phyloP scores from a whole-genome alignment of 225 moss, liverwort and hornwort genomes.

The Pseudoscleropodium purum region DNA sequence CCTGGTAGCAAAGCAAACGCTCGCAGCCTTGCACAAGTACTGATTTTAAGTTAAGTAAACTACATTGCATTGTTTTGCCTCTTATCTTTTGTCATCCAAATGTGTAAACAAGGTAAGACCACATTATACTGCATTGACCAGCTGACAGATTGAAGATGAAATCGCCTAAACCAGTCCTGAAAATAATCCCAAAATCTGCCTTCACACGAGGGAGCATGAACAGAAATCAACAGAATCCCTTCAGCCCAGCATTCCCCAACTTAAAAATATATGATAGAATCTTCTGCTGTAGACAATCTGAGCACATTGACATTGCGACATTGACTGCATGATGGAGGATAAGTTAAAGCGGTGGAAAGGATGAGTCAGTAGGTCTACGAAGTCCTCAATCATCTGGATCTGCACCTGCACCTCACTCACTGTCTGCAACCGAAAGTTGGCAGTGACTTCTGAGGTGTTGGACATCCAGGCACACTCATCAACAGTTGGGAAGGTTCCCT shows the following conservation, averaged over 20 bases:
- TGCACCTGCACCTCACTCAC: background rate
- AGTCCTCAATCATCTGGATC: background rate
- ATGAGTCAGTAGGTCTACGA: background rate
- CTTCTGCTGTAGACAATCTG: background rate
- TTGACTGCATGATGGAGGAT: background rate
- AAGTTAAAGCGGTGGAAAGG: background rate
- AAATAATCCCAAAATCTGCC: background rate
- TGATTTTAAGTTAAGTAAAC: background rate
- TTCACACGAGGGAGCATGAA: background rate
- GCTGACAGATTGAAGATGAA: background rate
- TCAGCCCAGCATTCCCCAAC: background rate
- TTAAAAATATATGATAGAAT: background rate
- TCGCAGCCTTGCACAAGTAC: background rate
- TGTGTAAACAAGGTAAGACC: background rate
- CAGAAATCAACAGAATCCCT: background rate
- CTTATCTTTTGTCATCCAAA: background rate
- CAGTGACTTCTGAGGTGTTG: background rate
- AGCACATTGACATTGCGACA: background rate
- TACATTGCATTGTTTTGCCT: background rate
- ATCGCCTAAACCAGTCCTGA: background rate
- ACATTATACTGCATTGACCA: background rate
- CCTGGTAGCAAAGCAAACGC: background rate
- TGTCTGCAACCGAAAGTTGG: background rate
- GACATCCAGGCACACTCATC: background rate
- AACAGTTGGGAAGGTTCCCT: background rate